Evolutionary conservation across 2,329 filamentous ascomycete species (phyloP).

Genomic region (Exophiala dermatitidis): DNA sequence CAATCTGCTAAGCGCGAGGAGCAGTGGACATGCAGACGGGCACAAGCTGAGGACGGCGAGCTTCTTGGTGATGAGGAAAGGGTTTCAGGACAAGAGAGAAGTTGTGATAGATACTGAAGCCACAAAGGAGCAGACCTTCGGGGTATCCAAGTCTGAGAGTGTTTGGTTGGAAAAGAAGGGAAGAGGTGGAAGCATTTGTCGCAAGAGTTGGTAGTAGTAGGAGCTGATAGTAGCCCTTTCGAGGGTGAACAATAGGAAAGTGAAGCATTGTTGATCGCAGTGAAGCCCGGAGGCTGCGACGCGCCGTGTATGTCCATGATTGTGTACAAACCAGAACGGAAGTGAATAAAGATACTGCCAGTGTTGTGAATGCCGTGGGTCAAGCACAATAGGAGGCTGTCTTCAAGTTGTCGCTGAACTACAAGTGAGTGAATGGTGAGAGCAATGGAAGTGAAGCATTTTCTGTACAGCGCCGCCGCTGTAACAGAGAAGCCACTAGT

Average conservation of each 20-base stretch:
- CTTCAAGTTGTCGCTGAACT: background rate
- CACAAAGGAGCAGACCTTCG: conserved; percentile 7
- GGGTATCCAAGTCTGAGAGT: conserved; percentile 5
- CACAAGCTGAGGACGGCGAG: background rate
- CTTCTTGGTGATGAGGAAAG: background rate
- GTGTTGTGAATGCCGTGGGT: background rate
- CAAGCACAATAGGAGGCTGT: background rate
- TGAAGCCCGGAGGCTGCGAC: conserved; percentile 2
- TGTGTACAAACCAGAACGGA: conserved; percentile 1
- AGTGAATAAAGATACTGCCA: background rate
- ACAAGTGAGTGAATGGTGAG: background rate
- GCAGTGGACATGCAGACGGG: background rate
- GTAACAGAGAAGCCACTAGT: background rate
- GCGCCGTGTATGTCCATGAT: conserved; percentile 3
- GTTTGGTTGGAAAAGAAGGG: conserved; percentile 5
- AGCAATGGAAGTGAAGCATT: conserved; percentile 13
- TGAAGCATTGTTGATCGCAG: conserved; percentile 6
- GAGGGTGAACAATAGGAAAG: conserved; percentile 6
- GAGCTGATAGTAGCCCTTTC: background rate
- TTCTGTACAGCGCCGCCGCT: conserved; percentile 2
- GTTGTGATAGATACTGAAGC: conserved; percentile 6
- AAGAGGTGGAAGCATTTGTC: conserved; percentile 16
- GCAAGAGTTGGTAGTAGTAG: conserved; percentile 6
- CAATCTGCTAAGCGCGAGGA: background rate
- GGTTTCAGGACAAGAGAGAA: background rate